These are phyloP conservation scores for Chrysanthemum seticuspe DNA, from an alignment of 129 eudicot genomes.

Conservation along the genomic window DNA sequence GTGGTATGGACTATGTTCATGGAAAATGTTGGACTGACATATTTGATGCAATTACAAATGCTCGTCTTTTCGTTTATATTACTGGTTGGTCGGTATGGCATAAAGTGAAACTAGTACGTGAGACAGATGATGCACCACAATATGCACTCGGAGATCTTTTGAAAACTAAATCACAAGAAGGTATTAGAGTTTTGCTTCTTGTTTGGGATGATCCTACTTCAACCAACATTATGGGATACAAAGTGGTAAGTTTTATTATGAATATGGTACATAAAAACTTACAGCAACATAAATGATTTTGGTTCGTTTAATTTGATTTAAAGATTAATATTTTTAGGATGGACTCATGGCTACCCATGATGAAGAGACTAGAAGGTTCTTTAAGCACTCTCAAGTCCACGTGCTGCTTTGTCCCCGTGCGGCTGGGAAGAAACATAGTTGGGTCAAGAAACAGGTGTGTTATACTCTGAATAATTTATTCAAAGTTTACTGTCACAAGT, in stretches of 20 bases:
- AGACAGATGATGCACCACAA: conserved; percentile 35
- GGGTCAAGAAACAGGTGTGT: conserved; percentile 75
- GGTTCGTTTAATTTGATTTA: conserved; percentile 13
- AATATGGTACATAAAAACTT: not conserved
- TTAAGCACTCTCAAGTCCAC: conserved; percentile 84
- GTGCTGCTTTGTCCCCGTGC: conserved; percentile 82
- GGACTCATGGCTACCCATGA: conserved; percentile 97
- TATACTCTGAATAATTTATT: not conserved
- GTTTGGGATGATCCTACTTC: conserved; percentile 99
- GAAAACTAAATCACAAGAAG: conserved; percentile 84
- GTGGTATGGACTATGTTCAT: conserved; percentile 66
- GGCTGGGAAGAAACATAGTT: conserved; percentile 91
- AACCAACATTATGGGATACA: conserved; percentile 91
- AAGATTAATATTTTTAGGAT: conserved; percentile 49
- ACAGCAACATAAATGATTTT: not conserved
- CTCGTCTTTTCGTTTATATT: conserved; percentile 69
- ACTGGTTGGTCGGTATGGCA: conserved; percentile 99
- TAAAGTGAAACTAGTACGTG: conserved; percentile 73
- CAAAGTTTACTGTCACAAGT: too few relatives aligned
- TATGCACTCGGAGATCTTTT: conserved; percentile 84
- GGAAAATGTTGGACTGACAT: conserved; percentile 94
- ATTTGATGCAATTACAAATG: conserved; percentile 76
- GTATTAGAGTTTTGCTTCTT: conserved; percentile 88
- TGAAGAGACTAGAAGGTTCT: conserved; percentile 87
- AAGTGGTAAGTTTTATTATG: conserved; percentile 45